These are phyloP conservation scores for Trypanosomatidae sp. DNA, from an alignment of 208 protist species.

Conservation along the genomic window DNA sequence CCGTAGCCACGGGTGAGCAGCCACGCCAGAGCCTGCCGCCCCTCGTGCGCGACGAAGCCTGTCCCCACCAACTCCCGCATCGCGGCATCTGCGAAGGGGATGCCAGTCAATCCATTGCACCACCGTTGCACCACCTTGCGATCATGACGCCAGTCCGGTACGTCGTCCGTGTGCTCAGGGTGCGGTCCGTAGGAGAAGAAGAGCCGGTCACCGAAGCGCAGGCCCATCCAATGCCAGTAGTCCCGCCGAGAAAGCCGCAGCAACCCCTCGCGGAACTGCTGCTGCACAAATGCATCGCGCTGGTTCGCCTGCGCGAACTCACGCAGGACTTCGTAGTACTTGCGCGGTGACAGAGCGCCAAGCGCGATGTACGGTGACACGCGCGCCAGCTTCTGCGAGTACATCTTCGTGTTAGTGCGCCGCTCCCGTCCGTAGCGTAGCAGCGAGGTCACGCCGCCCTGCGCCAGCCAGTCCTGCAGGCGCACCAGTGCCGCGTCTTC, in stretches of 20 bases:
- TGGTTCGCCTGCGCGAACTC: conserved; percentile 44
- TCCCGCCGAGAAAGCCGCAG: conserved; percentile 82
- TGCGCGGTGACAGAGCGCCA: conserved; percentile 77
- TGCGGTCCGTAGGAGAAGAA: conserved; percentile 83
- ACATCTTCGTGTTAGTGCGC: conserved; percentile 84
- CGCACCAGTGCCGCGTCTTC: conserved; percentile 64
- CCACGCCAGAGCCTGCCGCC: conserved; percentile 84
- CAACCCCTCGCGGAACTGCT: conserved; percentile 79
- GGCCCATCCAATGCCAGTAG: conserved; percentile 90
- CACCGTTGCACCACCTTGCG: conserved; percentile 82
- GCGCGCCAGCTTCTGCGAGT: conserved; percentile 71
- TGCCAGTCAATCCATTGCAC: conserved; percentile 82
- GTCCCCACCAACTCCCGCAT: conserved; percentile 84
- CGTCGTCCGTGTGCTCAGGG: conserved; percentile 74
- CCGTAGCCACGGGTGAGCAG: conserved; percentile 79
- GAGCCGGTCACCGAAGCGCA: conserved; percentile 78
- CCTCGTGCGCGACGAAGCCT: conserved; percentile 74
- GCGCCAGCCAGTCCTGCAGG: conserved; percentile 65
- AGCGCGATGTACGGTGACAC: conserved; percentile 79
- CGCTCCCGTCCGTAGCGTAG: conserved; percentile 66
- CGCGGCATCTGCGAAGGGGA: conserved; percentile 88
- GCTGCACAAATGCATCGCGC: conserved; percentile 74
- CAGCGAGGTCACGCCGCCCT: conserved; percentile 69
- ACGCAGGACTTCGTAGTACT: conserved; percentile 79
- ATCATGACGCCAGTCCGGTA: conserved; percentile 78